Base-by-base conservation (phyloP, 2,329 filamentous ascomycete genomes). In the Metarhizium brunneum region DNA sequence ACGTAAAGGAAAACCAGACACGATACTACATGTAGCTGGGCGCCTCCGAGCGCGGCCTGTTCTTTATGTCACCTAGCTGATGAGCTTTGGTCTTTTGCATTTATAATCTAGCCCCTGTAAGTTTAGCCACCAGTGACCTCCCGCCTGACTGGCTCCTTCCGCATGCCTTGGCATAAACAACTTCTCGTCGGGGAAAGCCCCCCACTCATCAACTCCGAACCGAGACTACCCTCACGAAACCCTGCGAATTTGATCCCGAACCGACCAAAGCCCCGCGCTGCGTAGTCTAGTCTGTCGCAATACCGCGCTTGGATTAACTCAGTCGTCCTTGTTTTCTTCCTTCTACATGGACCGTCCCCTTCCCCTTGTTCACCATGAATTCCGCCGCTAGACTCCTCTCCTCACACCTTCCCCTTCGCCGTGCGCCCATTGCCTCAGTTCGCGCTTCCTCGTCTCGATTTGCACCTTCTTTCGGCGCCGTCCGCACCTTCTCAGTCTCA, bases 401-500 rank as follows among this genome's bases (percentile, higher is more conserved):
- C 53, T 63, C 64, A 50, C 61, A 65, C 52, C 50, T 61, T 45
- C 63, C 65, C 47, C 62, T 65, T 52, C 67, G 67, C 61, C 67
- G 63, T 55, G 55, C 60, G 57, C 61, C 64, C 54, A 54, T 64
- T 58, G 58, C 59, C 57, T 54, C 61, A 53, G 62, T 59, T 59
- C 50, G 53, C 47, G 62, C 63, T 60, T 65, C 67, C 63, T 67
- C 72, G 60, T 64, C 68, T 62, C 60, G 71, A 62, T 77, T 76
- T 69, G 68, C 70, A 52, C 67, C 73, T 29, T 74, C 51, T 88
- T 71, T 70, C 57, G 70, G 69, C 59, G 68, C 69, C 57, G 60
- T 69, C 54, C 69, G 72, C 59, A 71, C 70, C 47, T 62, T 66
- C 52, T 70, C 90, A 0, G 85, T 95, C n/a, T 88, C 90, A 2